These are phyloP conservation scores for Vitis cinerea DNA, from an alignment of 164 flowering plant genomes.

Conservation along the genomic window DNA sequence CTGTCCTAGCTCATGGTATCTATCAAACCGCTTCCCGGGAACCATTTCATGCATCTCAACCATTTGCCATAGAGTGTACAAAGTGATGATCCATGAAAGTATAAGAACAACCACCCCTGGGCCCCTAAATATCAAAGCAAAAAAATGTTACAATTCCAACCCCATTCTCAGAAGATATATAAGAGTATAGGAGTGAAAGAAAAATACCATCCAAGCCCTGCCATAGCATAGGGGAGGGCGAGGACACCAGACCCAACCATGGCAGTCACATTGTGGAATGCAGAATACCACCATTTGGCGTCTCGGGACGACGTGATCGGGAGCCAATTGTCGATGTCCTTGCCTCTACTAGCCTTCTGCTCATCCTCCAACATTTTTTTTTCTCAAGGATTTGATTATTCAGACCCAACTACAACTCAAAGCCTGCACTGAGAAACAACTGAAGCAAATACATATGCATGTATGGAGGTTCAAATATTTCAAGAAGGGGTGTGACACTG, in stretches of 20 bases:
- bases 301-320: conserved; percentile 45
- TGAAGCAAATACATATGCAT: no score
- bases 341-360: conserved; percentile 13
- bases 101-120: conserved; percentile 41
- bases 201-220: conserved; percentile 56
- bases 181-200: background rate
- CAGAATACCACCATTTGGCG: conserved; percentile 59
- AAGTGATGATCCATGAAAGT: conserved; percentile 50
- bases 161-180: background rate
- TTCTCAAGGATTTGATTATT: no score
- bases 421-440: no score
- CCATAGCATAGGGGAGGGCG: conserved; percentile 54
- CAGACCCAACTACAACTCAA: no score
- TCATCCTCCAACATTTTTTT: no score
- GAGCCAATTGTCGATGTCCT: conserved; percentile 49
- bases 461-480: no score
- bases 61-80: conserved; percentile 65
- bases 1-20: conserved; percentile 61
- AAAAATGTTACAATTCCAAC: background rate
- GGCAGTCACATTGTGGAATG: conserved; percentile 53
- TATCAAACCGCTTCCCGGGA: conserved; percentile 50
- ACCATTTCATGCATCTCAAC: conserved; percentile 66
- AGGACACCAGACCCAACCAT: conserved; percentile 60
- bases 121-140: conserved; percentile 30
- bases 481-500: no score